phyloP scores from a whole-genome alignment of 225 moss, liverwort and hornwort genomes.

The Polytrichum formosum region DNA sequence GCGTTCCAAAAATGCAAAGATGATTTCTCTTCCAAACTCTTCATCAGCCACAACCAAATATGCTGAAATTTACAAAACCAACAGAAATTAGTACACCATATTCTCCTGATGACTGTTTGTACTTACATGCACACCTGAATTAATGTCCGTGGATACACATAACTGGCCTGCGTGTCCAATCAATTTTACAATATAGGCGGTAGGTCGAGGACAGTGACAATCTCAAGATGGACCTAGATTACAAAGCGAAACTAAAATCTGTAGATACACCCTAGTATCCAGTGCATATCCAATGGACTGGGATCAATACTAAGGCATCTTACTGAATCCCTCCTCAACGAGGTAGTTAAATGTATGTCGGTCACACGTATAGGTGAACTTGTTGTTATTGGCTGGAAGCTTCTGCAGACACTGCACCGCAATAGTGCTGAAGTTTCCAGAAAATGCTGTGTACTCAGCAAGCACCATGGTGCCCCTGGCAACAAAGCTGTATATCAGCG shows the following conservation, averaged over 20 bases:
- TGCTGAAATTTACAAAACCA: slow-evolving; percentile 18
- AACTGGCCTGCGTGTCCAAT: too few relatives aligned
- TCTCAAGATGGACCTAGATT: background rate
- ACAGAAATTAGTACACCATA: background rate
- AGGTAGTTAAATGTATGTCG: slow-evolving; percentile 68
- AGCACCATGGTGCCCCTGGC: slow-evolving; percentile 54
- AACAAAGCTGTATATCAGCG: slow-evolving; percentile 65
- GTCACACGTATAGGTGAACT: slow-evolving; percentile 66
- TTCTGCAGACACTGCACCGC: slow-evolving; percentile 70
- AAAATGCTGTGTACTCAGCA: slow-evolving; percentile 61
- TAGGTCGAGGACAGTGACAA: too few relatives aligned
- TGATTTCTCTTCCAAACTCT: slow-evolving; percentile 58
- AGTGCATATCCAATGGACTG: background rate
- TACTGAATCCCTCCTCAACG: slow-evolving; percentile 69
- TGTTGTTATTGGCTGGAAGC: slow-evolving; percentile 64
- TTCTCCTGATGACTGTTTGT: background rate
- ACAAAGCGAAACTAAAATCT: background rate
- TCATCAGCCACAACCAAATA: slow-evolving; percentile 69
- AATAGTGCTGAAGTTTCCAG: slow-evolving; percentile 67
- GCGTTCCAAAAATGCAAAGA: slow-evolving; percentile 66
- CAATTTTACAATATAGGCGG: too few relatives aligned
- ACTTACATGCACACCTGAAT: background rate
- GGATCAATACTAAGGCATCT: slow-evolving; percentile 10
- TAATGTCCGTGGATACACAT: too few relatives aligned
- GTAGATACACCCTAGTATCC: background rate